Evolutionary conservation across 345 rosid genomes (phyloP).

Genomic region (Clarkia xantiana): DNA sequence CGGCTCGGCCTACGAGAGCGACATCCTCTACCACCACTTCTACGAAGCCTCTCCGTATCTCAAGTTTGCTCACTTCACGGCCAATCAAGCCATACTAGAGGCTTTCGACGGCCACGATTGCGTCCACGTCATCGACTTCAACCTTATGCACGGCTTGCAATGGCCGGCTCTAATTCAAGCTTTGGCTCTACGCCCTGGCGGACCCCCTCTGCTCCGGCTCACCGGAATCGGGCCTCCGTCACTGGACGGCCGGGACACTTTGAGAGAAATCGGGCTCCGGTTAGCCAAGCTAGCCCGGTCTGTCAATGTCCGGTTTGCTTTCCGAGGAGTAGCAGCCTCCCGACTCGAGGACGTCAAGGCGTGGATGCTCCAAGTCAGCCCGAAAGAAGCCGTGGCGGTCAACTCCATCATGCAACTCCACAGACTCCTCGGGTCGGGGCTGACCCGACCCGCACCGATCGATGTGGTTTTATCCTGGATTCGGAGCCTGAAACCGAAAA

Average conservation of each 20-base stretch:
- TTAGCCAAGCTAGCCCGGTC: slow-evolving; percentile 65
- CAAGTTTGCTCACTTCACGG: slow-evolving; percentile 92
- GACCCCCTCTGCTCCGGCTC: slow-evolving; percentile 64
- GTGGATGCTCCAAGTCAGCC: slow-evolving; percentile 58
- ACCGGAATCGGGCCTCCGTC: slow-evolving; percentile 79
- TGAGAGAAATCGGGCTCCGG: slow-evolving; percentile 53
- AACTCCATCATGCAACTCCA: slow-evolving; percentile 80
- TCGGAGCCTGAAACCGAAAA: slow-evolving; percentile 45
- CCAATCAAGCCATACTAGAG: slow-evolving; percentile 85
- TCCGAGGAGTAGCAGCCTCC: slow-evolving; percentile 51
- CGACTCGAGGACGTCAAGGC: slow-evolving; percentile 66
- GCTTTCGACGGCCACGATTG: slow-evolving; percentile 59
- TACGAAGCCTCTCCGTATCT: slow-evolving; percentile 85
- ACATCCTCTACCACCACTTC: slow-evolving; percentile 61
- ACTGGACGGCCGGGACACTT: slow-evolving; percentile 54
- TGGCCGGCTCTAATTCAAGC: slow-evolving; percentile 97
- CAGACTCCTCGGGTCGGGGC: slow-evolving; percentile 30
- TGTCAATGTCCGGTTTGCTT: slow-evolving; percentile 51
- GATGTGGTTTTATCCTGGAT: slow-evolving; percentile 48
- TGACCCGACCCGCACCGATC: slow-evolving; percentile 20
- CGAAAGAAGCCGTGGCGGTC: slow-evolving; percentile 61
- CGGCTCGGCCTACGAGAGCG: slow-evolving; percentile 23
- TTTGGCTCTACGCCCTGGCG: slow-evolving; percentile 64
- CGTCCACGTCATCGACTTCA: slow-evolving; percentile 79
- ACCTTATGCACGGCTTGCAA: slow-evolving; percentile 78